Evolutionary conservation across 2,329 filamentous ascomycete species (phyloP).

Genomic region (Dactylellina drechsleri): DNA sequence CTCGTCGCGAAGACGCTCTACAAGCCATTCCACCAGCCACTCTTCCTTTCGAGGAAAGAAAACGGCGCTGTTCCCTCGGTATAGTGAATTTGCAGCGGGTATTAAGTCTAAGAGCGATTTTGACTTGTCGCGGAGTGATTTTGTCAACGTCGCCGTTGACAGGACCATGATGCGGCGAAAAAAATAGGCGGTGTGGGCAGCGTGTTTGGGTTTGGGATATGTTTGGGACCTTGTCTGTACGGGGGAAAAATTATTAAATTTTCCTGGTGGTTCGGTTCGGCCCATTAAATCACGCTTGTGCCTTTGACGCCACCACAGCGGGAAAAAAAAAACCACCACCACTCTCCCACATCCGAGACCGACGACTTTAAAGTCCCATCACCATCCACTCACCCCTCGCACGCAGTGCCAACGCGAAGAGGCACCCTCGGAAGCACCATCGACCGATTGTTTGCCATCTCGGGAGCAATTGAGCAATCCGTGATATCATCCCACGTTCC

Average conservation of each 20-base stretch:
- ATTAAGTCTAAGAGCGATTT: slow-evolving; percentile 55
- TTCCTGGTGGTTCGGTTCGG: slow-evolving; percentile 22
- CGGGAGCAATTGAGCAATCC: slow-evolving; percentile 7
- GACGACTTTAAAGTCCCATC: no score
- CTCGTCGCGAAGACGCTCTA: slow-evolving; percentile 63
- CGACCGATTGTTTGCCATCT: slow-evolving; percentile 21
- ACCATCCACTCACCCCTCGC: no score
- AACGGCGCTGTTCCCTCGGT: slow-evolving; percentile 20
- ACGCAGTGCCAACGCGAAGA: neutral
- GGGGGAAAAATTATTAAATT: slow-evolving; percentile 6
- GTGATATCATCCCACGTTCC: neutral
- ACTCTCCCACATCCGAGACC: slow-evolving; percentile 7
- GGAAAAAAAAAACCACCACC: slow-evolving; percentile 2
- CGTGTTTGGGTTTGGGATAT: slow-evolving; percentile 17
- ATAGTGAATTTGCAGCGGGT: slow-evolving; percentile 53
- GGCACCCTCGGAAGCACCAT: slow-evolving; percentile 10
- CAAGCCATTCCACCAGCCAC: slow-evolving; percentile 74
- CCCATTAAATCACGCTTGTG: slow-evolving; percentile 46
- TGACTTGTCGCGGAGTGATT: slow-evolving; percentile 60
- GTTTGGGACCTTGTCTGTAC: neutral
- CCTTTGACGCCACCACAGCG: slow-evolving; percentile 9
- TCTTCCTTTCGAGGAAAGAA: slow-evolving; percentile 66
- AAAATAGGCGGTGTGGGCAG: no score
- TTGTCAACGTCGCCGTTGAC: slow-evolving; percentile 60
- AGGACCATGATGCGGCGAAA: slow-evolving; percentile 58